phyloP scores from a whole-genome alignment of 768 basidiomycete genomes.

The Lentinula boryana region DNA sequence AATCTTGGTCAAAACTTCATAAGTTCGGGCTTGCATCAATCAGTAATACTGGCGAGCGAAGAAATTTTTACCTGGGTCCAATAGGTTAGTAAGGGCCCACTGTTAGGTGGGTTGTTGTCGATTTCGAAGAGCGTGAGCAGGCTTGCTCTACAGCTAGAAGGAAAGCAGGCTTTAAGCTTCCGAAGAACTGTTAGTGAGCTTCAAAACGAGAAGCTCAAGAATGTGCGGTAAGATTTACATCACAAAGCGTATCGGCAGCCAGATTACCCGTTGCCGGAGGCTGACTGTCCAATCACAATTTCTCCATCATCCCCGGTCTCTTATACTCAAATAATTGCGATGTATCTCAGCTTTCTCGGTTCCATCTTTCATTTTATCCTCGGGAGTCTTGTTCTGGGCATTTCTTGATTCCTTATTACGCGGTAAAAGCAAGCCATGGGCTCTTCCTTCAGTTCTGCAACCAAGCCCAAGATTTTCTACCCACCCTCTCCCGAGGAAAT shows the following conservation, averaged over 20 bases:
- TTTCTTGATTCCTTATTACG: neutral
- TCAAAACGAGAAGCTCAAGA: neutral
- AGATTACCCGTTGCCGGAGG: neutral
- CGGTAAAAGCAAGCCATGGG: neutral
- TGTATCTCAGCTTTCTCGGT: neutral
- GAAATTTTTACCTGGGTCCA: neutral
- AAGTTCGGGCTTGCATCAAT: neutral
- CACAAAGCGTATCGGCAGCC: neutral
- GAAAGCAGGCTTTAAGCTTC: too few species aligned
- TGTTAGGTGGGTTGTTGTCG: too few species aligned
- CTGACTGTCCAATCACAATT: neutral
- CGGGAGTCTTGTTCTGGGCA: neutral
- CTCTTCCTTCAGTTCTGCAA: neutral
- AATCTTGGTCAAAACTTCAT: neutral
- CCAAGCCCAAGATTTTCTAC: neutral
- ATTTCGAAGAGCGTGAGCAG: too few species aligned
- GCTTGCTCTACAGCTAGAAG: too few species aligned
- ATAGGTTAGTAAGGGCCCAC: neutral
- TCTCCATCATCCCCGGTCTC: neutral
- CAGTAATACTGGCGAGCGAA: neutral
- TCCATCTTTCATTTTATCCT: neutral
- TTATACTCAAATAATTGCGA: neutral
- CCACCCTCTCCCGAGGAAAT: neutral
- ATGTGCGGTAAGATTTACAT: neutral
- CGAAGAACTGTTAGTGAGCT: neutral